These are phyloP conservation scores for Vigna mungo DNA, from an alignment of 306 rosid genomes.

Conservation along the genomic window DNA sequence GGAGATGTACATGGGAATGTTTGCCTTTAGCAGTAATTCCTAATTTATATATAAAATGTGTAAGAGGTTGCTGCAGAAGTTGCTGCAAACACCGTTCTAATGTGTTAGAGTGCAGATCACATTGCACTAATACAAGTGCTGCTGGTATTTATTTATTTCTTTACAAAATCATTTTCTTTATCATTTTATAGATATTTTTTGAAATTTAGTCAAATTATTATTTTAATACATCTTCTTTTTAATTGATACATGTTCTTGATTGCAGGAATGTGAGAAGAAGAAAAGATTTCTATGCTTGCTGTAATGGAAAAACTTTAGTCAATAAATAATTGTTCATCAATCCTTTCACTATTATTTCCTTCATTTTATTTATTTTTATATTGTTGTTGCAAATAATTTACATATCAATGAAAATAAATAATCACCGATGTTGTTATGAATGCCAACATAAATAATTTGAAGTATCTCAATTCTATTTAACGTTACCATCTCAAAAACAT, in stretches of 20 bases:
- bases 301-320: too few species aligned
- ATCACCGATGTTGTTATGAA: too few species aligned
- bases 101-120: too few species aligned
- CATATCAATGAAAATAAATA: too few species aligned
- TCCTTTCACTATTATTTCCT: too few species aligned
- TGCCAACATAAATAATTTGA: too few species aligned
- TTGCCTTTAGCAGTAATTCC: not conserved
- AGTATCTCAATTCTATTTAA: too few species aligned
- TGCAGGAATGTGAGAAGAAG: not conserved
- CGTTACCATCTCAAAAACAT: too few species aligned
- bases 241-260: not conserved
- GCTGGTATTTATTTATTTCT: not conserved
- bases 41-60: fast-evolving
- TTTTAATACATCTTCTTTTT: not conserved
- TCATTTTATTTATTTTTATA: too few species aligned
- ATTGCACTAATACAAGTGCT: too few species aligned
- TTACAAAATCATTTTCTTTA: not conserved
- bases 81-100: not conserved
- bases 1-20: not conserved
- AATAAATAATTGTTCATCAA: too few species aligned
- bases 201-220: not conserved
- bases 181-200: not conserved
- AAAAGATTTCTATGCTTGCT: not conserved
- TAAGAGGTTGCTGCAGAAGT: not conserved
- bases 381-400: too few species aligned